These are phyloP conservation scores for Sphaerulina populicola DNA, from an alignment of 2,329 filamentous ascomycete species.

Conservation along the genomic window DNA sequence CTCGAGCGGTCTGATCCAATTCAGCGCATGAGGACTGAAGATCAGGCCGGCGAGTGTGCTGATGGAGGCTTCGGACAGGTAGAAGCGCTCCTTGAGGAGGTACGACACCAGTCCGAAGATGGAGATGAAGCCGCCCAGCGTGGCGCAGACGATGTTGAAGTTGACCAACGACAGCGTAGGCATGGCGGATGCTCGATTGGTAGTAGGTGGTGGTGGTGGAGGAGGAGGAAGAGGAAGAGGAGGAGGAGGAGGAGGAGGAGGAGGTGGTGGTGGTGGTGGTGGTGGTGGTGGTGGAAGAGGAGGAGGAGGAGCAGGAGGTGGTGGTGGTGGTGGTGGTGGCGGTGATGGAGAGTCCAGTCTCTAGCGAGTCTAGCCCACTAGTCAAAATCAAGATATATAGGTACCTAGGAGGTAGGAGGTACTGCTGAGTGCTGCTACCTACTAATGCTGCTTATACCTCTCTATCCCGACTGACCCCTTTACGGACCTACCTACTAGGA, in stretches of 20 bases:
- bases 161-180: conserved; percentile 51
- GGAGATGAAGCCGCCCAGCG: conserved; percentile 78
- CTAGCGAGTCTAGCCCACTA: too few relatives aligned
- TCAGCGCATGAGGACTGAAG: conserved; percentile 69
- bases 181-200: conserved; percentile 37
- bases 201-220: background rate
- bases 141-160: conserved; percentile 76
- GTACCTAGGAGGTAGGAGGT: too few relatives aligned
- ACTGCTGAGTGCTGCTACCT: too few relatives aligned
- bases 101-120: conserved; percentile 88
- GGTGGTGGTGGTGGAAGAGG: too few relatives aligned
- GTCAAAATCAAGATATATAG: too few relatives aligned
- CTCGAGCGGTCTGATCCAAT: conserved; percentile 63
- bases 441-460: too few relatives aligned
- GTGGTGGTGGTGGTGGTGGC: too few relatives aligned
- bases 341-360: too few relatives aligned
- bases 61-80: conserved; percentile 86
- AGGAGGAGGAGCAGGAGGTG: too few relatives aligned
- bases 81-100: conserved; percentile 79
- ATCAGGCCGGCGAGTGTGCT: conserved; percentile 69
- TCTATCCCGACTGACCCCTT: too few relatives aligned
- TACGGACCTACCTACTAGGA: too few relatives aligned
- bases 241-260: background rate
- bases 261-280: background rate
- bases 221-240: background rate